Conservation (phyloP, 2,329 filamentous ascomycete genomes). For the Cyanodermella asteris region DNA sequence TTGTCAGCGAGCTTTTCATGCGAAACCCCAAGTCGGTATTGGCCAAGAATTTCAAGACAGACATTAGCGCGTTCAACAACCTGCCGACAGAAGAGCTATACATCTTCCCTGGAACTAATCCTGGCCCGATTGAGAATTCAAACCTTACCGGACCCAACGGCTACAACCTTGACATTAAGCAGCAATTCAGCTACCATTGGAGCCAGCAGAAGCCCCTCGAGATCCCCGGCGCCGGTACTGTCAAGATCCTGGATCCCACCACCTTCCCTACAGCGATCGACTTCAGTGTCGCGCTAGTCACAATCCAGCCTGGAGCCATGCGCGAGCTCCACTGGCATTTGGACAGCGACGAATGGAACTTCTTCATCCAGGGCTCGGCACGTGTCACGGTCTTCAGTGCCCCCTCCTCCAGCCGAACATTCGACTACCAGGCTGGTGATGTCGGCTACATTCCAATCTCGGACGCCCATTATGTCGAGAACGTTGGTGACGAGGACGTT, state of each 20-base stretch:
- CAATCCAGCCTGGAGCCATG: slow-evolving; percentile 48
- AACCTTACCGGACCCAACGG: slow-evolving; percentile 5
- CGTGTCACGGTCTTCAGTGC: slow-evolving; percentile 55
- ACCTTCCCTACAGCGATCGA: slow-evolving; percentile 56
- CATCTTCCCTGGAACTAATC: slow-evolving; percentile 24
- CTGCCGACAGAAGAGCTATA: slow-evolving; percentile 30
- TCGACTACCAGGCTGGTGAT: slow-evolving; percentile 54
- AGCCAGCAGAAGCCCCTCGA: slow-evolving; percentile 47
- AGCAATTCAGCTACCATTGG: slow-evolving; percentile 41
- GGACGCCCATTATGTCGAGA: slow-evolving; percentile 6
- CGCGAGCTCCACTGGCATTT: slow-evolving; percentile 73
- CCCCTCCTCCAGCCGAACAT: slow-evolving; percentile 47
- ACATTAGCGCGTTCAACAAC: slow-evolving; percentile 46
- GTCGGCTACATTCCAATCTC: slow-evolving; percentile 48
- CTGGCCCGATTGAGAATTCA: slow-evolving; percentile 21
- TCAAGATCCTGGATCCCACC: slow-evolving; percentile 53
- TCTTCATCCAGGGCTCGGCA: slow-evolving; percentile 50
- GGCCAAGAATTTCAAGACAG: slow-evolving; percentile 53
- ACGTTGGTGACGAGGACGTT: slow-evolving; percentile 2
- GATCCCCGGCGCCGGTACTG: slow-evolving; percentile 45
- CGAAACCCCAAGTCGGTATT: slow-evolving; percentile 48
- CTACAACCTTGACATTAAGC: slow-evolving; percentile 33
- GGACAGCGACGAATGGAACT: slow-evolving; percentile 60
- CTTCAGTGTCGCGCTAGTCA: slow-evolving; percentile 49
- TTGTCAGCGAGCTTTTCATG: slow-evolving; percentile 15